A percentile compares a stretch with the other conserved stretches of the same genome.
Evolutionary conservation across 2,329 filamentous ascomycete genomes (phyloP).

Genomic region (Hypocrella siamensis): DNA sequence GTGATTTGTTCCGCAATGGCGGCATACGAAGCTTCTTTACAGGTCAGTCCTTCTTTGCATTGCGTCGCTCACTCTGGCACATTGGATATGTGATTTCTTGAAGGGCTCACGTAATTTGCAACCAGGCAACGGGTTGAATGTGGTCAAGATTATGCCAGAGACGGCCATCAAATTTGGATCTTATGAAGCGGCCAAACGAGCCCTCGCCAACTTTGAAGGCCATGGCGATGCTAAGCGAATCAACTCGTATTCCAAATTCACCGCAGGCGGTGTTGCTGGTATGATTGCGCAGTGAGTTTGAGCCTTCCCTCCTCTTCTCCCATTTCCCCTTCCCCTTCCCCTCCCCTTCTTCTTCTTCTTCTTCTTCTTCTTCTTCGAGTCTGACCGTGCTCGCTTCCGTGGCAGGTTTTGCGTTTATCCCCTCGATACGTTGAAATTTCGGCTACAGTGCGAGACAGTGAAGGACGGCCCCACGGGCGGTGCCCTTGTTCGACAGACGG

Average conservation of each 20-base stretch:
- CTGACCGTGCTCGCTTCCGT: neutral
- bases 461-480: conserved; percentile 72
- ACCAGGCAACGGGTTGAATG: conserved; percentile 81
- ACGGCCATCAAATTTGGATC: conserved; percentile 97
- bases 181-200: conserved; percentile 87
- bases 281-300: conserved; percentile 72
- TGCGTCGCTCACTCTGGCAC: neutral
- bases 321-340: neutral
- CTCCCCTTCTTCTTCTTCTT: neutral
- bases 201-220: conserved; percentile 74
- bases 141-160: conserved; percentile 96
- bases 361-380: neutral
- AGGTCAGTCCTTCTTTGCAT: conserved; percentile 37
- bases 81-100: neutral
- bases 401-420: conserved; percentile 83
- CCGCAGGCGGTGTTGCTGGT: conserved; percentile 79
- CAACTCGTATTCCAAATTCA: conserved; percentile 72
- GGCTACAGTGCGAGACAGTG: conserved; percentile 88
- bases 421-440: conserved; percentile 67
- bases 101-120: neutral
- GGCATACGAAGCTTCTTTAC: conserved; percentile 85
- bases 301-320: neutral
- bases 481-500: conserved; percentile 66
- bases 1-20: conserved; percentile 70
- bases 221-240: conserved; percentile 70